Evolutionary conservation across 768 basidiomycete genomes (phyloP), one percentile per base, ranked within the genome.

Genomic region (Trichaptum fuscoviolaceum): DNA sequence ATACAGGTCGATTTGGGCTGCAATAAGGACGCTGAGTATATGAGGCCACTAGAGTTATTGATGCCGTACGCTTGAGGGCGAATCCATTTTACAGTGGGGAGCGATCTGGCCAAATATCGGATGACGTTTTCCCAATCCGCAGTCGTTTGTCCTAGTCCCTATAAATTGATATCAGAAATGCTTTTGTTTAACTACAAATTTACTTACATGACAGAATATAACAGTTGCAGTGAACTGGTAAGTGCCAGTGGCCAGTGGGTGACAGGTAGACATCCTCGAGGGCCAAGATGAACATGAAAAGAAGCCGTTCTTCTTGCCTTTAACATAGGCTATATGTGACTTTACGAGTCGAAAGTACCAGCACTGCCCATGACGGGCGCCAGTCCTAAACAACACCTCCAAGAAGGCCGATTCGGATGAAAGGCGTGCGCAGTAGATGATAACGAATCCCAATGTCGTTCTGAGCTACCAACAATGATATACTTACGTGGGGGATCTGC

Each of bases 1-100:
- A 72, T 18, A 81, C 74, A 12, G 74, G 73, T 52, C 72, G 72
- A 12, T 71, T 69, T 5, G 75, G 73, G 34, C 80, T 76, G 67
- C 2, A 58, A 17, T 10, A 58, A 59, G 64, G 10, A 57, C 30
- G 17, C 34, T 26, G n/a, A 64, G 27, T 24, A n/a, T 52, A 25
- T 27, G 34, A 9, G 27, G 17, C 42, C 15, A 12, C 20, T 15
- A 20, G 2, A 52, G 10, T 52, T 18, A 25, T 24, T 25, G 12
- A 20, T 30, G 6, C 69, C 77, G 36, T 69, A 82, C 81, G 81
- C 80, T 69, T 82, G 79, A 7, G 80, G 82, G 15, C 81, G 67
- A 24, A 82, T 69, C 81, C 81, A 82, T 65, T 77, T 74, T n/a
- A 81, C 71, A 57, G 73, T 74, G 0, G 81, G 81, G 15, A 82